A percentile compares a stretch with the other conserved stretches of the same genome.
phyloP scores from a whole-genome alignment of 768 basidiomycete genomes.

The Pulveroboletus sp. region DNA sequence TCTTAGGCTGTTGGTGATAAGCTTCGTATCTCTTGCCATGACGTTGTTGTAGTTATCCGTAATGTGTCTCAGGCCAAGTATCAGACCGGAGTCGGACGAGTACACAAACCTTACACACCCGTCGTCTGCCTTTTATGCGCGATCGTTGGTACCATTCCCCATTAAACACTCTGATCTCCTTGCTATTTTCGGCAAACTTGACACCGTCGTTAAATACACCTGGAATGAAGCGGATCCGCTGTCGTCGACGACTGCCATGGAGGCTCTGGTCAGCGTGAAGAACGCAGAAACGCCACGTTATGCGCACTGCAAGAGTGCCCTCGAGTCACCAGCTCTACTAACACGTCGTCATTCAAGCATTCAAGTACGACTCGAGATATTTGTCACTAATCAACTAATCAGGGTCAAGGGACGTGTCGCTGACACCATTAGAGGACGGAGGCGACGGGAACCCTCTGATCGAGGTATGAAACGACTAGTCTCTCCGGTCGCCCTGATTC shows the following conservation, averaged over 20 bases:
- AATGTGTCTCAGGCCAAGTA: conserved; percentile 40
- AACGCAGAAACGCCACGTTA: conserved; percentile 83
- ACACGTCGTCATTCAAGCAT: conserved; percentile 72
- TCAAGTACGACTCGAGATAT: conserved; percentile 49
- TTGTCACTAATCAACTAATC: conserved; percentile 45
- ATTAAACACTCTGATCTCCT: conserved; percentile 68
- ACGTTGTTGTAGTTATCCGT: conserved; percentile 79
- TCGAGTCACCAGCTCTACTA: conserved; percentile 84
- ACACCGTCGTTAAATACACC: conserved; percentile 58
- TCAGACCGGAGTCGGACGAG: no score
- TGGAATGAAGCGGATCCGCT: conserved; percentile 71
- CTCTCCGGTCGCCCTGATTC: conserved; percentile 71
- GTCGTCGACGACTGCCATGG: conserved; percentile 62
- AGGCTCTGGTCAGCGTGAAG: conserved; percentile 82
- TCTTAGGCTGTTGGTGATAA: conserved; percentile 54
- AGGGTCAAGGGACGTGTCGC: background rate
- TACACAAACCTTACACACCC: no score
- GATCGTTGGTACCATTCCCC: conserved; percentile 72
- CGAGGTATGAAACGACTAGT: conserved; percentile 79
- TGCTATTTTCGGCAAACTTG: conserved; percentile 50
- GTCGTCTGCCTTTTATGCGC: conserved; percentile 42
- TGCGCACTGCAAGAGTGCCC: conserved; percentile 85
- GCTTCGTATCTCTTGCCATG: conserved; percentile 82
- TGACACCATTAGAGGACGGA: background rate
- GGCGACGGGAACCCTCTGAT: conserved; percentile 50